Evolutionary conservation across 1,139 yeast genomes (phyloP).

Genomic region (Diutina neorugosa): DNA sequence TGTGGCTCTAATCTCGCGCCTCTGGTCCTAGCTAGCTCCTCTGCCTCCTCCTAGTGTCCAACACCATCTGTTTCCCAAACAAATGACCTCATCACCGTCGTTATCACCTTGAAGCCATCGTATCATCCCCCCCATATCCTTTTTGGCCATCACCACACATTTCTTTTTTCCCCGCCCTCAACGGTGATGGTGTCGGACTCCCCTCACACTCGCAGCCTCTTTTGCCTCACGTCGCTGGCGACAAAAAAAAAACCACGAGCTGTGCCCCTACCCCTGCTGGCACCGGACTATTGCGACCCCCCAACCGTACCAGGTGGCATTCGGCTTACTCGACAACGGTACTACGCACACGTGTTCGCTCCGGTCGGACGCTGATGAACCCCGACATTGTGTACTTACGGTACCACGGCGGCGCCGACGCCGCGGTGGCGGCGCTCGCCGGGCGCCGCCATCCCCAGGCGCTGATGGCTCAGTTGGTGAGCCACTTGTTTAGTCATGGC

Average conservation of each 20-base stretch:
- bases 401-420: constrained; percentile 5
- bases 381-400: constrained; percentile 9
- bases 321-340: not conserved
- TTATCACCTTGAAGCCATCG: not conserved
- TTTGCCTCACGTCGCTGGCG: not conserved
- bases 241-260: not conserved
- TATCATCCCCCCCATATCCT: not conserved
- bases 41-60: too few relatives aligned
- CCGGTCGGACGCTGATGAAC: constrained; percentile 6
- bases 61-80: too few relatives aligned
- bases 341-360: not conserved
- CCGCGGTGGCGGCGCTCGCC: constrained; percentile 3
- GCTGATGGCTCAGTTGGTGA: constrained; percentile 10
- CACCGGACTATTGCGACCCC: not conserved
- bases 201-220: not conserved
- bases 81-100: too few relatives aligned
- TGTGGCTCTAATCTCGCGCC: too few relatives aligned
- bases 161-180: not conserved
- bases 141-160: not conserved
- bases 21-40: too few relatives aligned
- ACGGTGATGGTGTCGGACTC: not conserved
- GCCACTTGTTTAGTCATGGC: constrained; percentile 22
- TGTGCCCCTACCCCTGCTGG: not conserved
- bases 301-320: too few relatives aligned
- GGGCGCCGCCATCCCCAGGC: not conserved